These are phyloP conservation scores for Penicillium oxalicum DNA, from an alignment of 2,329 filamentous ascomycete genomes.

Conservation along the genomic window DNA sequence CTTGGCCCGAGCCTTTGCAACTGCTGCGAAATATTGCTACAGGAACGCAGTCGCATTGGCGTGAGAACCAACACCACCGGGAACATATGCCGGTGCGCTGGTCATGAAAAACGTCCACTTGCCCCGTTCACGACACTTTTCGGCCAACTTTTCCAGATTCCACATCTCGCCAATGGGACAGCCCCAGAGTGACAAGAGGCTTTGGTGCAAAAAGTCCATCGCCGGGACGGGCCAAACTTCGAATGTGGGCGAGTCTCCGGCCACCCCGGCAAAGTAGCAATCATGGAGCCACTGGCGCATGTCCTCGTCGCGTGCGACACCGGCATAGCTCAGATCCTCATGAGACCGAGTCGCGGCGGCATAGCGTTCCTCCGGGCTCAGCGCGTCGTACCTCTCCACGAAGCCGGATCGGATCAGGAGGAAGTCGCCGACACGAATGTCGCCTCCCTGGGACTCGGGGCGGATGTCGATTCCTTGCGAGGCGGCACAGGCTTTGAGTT, in stretches of 20 bases:
- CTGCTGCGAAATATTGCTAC: too few species aligned
- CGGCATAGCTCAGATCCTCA: constrained; percentile 43
- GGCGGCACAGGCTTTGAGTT: constrained; percentile 54
- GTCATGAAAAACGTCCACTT: constrained; percentile 41
- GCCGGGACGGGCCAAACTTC: constrained; percentile 54
- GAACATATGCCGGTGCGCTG: constrained; percentile 39
- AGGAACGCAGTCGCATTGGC: constrained; percentile 32
- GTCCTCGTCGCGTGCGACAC: constrained; percentile 49
- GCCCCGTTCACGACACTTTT: constrained; percentile 30
- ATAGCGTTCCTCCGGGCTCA: constrained; percentile 30
- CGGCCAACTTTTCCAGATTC: constrained; percentile 37
- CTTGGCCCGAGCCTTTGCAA: too few species aligned
- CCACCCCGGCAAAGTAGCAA: constrained; percentile 60
- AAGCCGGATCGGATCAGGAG: constrained; percentile 60
- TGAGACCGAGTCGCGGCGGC: constrained; percentile 30
- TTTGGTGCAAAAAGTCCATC: constrained; percentile 35
- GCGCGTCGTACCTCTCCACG: constrained; percentile 52
- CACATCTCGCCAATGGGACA: constrained; percentile 44
- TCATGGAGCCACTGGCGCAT: constrained; percentile 64
- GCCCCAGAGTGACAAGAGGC: constrained; percentile 40
- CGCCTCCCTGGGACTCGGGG: constrained; percentile 48
- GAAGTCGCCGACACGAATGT: constrained; percentile 58
- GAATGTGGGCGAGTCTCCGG: constrained; percentile 57
- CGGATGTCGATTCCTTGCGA: constrained; percentile 58
- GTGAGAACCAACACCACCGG: constrained; percentile 34